Evolutionary conservation across 768 basidiomycete species (phyloP), one percentile per base, ranked within the genome.

Genomic region (Leccinum variicolor): DNA sequence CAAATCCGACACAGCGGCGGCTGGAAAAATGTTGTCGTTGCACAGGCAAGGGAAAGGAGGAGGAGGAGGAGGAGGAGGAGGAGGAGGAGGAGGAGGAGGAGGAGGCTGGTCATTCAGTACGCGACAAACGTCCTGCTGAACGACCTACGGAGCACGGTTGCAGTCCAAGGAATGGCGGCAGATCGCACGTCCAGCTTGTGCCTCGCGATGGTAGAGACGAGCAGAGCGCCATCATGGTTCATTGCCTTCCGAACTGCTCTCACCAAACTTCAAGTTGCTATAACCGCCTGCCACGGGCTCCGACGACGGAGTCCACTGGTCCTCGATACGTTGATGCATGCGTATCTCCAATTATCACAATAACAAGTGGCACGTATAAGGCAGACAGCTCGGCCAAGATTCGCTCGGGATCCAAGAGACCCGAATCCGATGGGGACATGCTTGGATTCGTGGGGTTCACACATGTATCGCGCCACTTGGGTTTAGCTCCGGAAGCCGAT

Each of bases 291-390:
- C 3, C 21, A 10, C 15, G 23, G 28, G 29, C n/a, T 5, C 54
- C 54, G 6, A 23, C 21, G 41, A 31, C 50, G 21, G 33, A 56
- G 9, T n/a, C 45, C 17, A 19, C 41, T 25, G n/a, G 41, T 36
- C 4, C 62, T 36, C 65, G 48, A 62, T 69, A 73, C 23, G 65
- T 59, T n/a, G 69, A 71, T 50, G 63, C 60, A 33, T 59, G 55
- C 45, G 70, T 71, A 50, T 71, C 70, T 29, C 70, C 70, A 1
- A 71, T 67, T 15, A 52, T 64, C 53, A 9, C 52, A 28, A 48
- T 41, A 50, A 51, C 52, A 19, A 13, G 50, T 56, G 25, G 21
- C n/a, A 4, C 31, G 31, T 50, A 50, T 21, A n/a, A 47, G 7
- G 19, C 14, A 3, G 11, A 26, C 48, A 51, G n/a, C 21, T 45